These are phyloP conservation scores for Stellera chamaejasme DNA, from an alignment of 345 rosid genomes.

Conservation along the genomic window DNA sequence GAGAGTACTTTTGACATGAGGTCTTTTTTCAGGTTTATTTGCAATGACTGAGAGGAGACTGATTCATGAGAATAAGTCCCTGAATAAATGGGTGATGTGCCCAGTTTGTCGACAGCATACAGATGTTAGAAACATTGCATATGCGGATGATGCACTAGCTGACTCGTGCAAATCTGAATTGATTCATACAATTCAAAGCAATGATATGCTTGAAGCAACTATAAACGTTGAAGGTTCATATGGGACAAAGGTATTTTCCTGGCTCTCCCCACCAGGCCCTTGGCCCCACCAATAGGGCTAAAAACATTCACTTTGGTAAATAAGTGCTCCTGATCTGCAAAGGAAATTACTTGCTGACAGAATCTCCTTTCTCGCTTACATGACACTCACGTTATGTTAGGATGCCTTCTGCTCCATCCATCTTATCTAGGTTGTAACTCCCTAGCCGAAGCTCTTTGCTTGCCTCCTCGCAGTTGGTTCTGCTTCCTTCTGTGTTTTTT, in stretches of 20 bases:
- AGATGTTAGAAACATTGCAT: slow-evolving; percentile 74
- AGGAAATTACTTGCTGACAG: no score
- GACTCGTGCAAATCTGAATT: slow-evolving; percentile 20
- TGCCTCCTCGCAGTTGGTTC: neutral
- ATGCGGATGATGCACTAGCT: slow-evolving; percentile 57
- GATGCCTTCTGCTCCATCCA: no score
- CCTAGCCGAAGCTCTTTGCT: no score
- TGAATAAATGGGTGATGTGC: slow-evolving; percentile 78
- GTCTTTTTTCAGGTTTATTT: slow-evolving; percentile 51
- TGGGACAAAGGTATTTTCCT: slow-evolving; percentile 76
- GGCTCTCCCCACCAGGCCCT: neutral
- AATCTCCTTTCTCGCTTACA: no score
- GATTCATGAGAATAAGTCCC: slow-evolving; percentile 32
- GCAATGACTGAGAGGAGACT: slow-evolving; percentile 61
- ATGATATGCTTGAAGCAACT: slow-evolving; percentile 43
- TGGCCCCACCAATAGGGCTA: no score
- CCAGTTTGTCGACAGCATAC: slow-evolving; percentile 92
- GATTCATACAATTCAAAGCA: slow-evolving; percentile 31
- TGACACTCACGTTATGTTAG: no score
- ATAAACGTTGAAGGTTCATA: slow-evolving; percentile 77
- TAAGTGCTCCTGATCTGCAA: no score
- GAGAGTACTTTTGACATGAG: no score
- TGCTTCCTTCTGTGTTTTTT: neutral
- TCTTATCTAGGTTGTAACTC: no score
- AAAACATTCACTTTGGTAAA: no score